Evolutionary conservation across 2,329 filamentous ascomycete species (phyloP).

Genomic region (Lasiodiplodia theobromae): DNA sequence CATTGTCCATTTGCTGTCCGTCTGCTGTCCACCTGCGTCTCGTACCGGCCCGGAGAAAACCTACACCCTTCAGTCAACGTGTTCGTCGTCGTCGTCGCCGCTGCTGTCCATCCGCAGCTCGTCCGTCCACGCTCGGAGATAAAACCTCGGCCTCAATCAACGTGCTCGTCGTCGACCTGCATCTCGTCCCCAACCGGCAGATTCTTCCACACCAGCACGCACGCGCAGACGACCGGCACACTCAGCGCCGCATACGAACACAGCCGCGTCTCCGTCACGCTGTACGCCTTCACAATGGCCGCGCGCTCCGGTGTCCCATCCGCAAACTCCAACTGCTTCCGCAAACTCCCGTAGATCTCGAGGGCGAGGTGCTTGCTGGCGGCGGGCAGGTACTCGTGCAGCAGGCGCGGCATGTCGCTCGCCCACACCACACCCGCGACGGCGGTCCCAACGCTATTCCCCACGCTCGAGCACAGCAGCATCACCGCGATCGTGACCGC

Average conservation of each 20-base stretch:
- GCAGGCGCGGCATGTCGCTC: slow-evolving; percentile 61
- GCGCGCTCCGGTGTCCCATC: slow-evolving; percentile 58
- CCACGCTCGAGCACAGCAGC: slow-evolving; percentile 67
- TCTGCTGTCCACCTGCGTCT: neutral
- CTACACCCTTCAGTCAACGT: neutral
- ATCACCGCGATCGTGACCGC: slow-evolving; percentile 67
- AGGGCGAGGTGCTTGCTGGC: slow-evolving; percentile 45
- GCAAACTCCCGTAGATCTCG: slow-evolving; percentile 60
- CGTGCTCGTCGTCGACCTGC: neutral
- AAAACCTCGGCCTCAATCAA: neutral
- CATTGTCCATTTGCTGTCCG: too few relatives aligned
- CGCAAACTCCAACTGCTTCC: slow-evolving; percentile 61
- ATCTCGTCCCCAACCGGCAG: slow-evolving; percentile 18
- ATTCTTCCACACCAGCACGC: slow-evolving; percentile 17
- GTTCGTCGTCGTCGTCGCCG: neutral
- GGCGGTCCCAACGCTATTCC: slow-evolving; percentile 48
- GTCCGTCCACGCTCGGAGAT: neutral
- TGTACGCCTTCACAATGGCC: slow-evolving; percentile 47
- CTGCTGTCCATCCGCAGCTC: neutral
- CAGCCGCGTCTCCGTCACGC: slow-evolving; percentile 38
- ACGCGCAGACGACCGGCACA: slow-evolving; percentile 32
- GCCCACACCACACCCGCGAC: slow-evolving; percentile 72
- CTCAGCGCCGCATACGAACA: slow-evolving; percentile 43
- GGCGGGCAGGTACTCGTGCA: slow-evolving; percentile 57
- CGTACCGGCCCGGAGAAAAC: neutral